phyloP scores from a whole-genome alignment of 2,329 filamentous ascomycete genomes.

The Scedosporium dehoogii region DNA sequence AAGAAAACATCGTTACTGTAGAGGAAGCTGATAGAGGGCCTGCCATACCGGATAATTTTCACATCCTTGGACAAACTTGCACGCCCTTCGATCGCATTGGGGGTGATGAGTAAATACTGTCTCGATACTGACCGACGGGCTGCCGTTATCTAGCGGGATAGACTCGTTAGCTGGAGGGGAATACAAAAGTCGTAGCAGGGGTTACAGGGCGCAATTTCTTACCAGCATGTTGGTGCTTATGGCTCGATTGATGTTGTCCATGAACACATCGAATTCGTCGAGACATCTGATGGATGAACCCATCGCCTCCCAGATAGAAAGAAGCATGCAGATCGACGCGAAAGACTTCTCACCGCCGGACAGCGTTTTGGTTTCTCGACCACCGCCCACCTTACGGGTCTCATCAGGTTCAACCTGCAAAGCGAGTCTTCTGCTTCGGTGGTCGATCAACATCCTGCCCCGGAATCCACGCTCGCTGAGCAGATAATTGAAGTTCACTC shows the following conservation, averaged over 20 bases:
- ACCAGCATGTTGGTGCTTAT: conserved; percentile 92
- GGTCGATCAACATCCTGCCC: conserved; percentile 70
- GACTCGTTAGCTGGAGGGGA: neutral
- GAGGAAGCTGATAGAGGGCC: neutral
- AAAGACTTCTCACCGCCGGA: conserved; percentile 98
- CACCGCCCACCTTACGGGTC: conserved; percentile 58
- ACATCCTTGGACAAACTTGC: conserved; percentile 57
- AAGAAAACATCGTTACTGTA: neutral
- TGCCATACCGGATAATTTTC: conserved; percentile 59
- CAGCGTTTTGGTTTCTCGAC: conserved; percentile 80
- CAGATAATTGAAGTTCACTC: conserved; percentile 78
- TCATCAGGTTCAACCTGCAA: conserved; percentile 65
- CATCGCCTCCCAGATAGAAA: conserved; percentile 97
- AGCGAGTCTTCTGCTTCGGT: conserved; percentile 62
- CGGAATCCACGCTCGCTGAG: conserved; percentile 84
- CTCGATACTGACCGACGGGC: conserved; percentile 79
- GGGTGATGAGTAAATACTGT: conserved; percentile 94
- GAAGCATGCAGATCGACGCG: conserved; percentile 85
- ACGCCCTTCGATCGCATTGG: conserved; percentile 65
- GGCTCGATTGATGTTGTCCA: conserved; percentile 93
- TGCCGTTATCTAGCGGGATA: conserved; percentile 32
- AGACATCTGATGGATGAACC: conserved; percentile 88
- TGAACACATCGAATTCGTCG: conserved; percentile 98
- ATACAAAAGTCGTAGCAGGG: neutral
- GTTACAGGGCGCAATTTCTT: conserved; percentile 20